phyloP scores from a whole-genome alignment of 208 protist species.

The Leptomonas pyrrhocoris region DNA sequence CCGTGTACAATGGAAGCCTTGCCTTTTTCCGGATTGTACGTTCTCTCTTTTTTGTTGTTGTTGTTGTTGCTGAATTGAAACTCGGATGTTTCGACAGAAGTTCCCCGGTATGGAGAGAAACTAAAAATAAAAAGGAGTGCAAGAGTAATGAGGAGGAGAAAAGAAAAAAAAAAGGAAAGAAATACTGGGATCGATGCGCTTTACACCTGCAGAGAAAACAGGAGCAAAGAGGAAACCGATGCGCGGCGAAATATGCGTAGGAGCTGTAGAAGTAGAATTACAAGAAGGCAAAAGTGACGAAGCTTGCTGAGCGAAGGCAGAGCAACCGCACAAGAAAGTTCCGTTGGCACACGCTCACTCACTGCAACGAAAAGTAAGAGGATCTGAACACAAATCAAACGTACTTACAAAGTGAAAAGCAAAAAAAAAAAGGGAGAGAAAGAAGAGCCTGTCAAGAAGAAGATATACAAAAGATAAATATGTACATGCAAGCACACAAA shows the following conservation, averaged over 20 bases:
- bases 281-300: no score
- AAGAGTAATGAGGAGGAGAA: no score
- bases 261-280: background rate
- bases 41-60: no score
- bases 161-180: no score
- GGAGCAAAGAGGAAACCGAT: background rate
- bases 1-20: no score
- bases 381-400: background rate
- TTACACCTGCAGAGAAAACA: no score
- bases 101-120: no score
- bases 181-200: no score
- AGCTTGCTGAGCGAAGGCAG: background rate
- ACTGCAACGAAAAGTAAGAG: conserved; percentile 4
- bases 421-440: conserved; percentile 4
- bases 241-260: background rate
- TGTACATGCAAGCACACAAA: conserved; percentile 14
- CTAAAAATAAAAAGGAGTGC: no score
- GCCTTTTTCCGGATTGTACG: no score
- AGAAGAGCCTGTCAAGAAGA: background rate
- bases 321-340: background rate
- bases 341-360: background rate
- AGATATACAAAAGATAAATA: conserved; percentile 8
- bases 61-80: no score
- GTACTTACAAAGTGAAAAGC: background rate
- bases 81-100: no score